phyloP scores from a whole-genome alignment of 169 alveolate genomes.

The Eimeria necatrix region DNA sequence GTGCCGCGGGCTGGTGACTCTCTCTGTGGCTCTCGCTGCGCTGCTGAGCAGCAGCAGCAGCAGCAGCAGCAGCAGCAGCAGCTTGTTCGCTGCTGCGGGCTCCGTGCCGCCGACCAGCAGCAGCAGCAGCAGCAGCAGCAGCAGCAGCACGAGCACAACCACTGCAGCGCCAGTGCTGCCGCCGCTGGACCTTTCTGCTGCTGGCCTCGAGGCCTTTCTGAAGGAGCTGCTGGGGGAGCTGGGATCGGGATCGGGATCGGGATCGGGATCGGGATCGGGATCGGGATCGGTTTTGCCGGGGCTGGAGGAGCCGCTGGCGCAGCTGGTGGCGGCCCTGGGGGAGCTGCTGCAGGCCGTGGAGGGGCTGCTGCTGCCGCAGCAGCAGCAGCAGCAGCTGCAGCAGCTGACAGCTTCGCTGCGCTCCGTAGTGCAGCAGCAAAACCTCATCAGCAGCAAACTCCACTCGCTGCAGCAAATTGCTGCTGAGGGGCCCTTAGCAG shows the following conservation, averaged over 20 bases:
- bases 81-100: neutral
- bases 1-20: too few relatives aligned
- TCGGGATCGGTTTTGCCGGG: too few relatives aligned
- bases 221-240: neutral
- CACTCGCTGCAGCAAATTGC: neutral
- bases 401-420: neutral
- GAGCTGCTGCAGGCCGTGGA: neutral
- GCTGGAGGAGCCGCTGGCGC: neutral
- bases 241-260: neutral
- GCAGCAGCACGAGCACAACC: neutral
- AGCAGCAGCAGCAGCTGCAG: slow-evolving; percentile 1
- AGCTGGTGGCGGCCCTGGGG: neutral
- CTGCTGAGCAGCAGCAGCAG: neutral
- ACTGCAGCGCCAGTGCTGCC: neutral
- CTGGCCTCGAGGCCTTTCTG: neutral
- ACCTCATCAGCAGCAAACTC: neutral
- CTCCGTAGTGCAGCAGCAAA: neutral
- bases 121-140: neutral
- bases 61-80: neutral
- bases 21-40: too few relatives aligned
- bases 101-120: neutral
- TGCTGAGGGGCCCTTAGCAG: neutral
- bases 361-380: slow-evolving; percentile 29
- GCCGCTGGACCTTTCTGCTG: neutral
- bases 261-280: too few relatives aligned